phyloP scores from a whole-genome alignment of 176 grass and related monocot species.

The Juncus inflexus region DNA sequence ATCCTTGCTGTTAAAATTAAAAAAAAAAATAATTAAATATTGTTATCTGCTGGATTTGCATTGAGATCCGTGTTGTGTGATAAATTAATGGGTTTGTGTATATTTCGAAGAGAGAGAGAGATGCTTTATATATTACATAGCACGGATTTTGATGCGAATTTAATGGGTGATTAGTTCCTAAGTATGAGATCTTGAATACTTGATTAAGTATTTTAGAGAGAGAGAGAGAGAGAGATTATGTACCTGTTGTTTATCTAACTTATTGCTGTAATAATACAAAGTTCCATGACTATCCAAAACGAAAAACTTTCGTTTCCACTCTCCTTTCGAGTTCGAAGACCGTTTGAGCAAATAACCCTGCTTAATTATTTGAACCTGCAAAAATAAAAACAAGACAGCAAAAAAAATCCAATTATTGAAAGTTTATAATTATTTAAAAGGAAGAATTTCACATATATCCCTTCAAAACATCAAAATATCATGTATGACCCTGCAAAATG shows the following conservation, averaged over 20 bases:
- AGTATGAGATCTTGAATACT: not conserved
- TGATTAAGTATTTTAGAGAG: conserved; percentile 16
- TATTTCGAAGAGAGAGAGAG: too few relatives aligned
- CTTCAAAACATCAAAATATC: too few relatives aligned
- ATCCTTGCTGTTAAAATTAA: conserved; percentile 66
- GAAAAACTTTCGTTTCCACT: conserved; percentile 96
- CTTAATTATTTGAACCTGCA: conserved; percentile 96
- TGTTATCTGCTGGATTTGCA: too few relatives aligned
- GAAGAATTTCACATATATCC: too few relatives aligned
- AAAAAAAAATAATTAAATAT: not conserved
- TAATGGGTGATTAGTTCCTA: not conserved
- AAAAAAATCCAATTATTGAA: too few relatives aligned
- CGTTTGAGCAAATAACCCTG: conserved; percentile 94
- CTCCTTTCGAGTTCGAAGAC: conserved; percentile 67
- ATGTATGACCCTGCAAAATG: too few relatives aligned
- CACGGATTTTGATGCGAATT: not conserved
- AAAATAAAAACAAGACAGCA: conserved; percentile 9
- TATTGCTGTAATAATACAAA: conserved; percentile 83
- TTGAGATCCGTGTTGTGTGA: not conserved
- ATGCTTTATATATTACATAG: conserved; percentile 1
- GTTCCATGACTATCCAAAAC: conserved; percentile 89
- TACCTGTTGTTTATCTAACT: conserved; percentile 79
- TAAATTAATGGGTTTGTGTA: not conserved
- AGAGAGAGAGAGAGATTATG: conserved; percentile 30
- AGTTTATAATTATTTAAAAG: too few relatives aligned